Evolutionary conservation across 495 filamentous ascomycete genomes (phyloP).

Genomic region (Hypoxylon lenormandii): DNA sequence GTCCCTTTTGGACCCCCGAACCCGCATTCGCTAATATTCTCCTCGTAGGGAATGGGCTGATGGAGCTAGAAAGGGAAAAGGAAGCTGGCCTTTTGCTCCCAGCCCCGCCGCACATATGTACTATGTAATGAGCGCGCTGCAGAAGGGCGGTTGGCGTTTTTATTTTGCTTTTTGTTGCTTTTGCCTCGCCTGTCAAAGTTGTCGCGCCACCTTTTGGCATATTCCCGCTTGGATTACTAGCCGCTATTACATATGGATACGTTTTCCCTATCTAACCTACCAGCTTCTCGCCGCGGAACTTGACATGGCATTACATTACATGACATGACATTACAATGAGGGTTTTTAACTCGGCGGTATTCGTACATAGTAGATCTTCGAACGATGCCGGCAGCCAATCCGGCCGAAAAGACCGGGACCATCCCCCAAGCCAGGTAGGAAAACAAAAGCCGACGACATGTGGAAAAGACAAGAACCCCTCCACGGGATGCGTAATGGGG

Average conservation of each 20-base stretch:
- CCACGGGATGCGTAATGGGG: slow-evolving; percentile 11
- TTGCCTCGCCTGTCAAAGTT: slow-evolving; percentile 11
- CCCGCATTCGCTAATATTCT: slow-evolving; percentile 43
- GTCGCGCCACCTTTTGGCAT: slow-evolving; percentile 20
- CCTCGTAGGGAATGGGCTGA: slow-evolving; percentile 45
- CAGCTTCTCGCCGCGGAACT: neutral
- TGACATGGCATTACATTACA: neutral
- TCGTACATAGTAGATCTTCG: slow-evolving; percentile 35
- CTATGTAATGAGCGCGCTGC: slow-evolving; percentile 36
- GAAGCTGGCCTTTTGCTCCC: slow-evolving; percentile 35
- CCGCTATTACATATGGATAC: neutral
- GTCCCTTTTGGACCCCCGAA: slow-evolving; percentile 35
- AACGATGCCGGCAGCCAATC: slow-evolving; percentile 41
- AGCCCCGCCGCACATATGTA: slow-evolving; percentile 44
- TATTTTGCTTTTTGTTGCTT: slow-evolving; percentile 8
- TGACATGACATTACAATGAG: neutral
- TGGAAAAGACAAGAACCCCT: slow-evolving; percentile 41
- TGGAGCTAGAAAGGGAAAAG: slow-evolving; percentile 38
- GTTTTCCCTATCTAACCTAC: neutral
- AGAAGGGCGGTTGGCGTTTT: slow-evolving; percentile 33
- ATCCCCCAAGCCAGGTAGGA: slow-evolving; percentile 39
- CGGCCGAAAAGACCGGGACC: slow-evolving; percentile 39
- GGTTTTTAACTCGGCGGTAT: slow-evolving; percentile 33
- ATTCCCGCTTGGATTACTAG: neutral
- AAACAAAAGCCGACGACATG: slow-evolving; percentile 46